Evolutionary conservation across 2,329 filamentous ascomycete genomes (phyloP).

Genomic region (Epichloe sylvatica): DNA sequence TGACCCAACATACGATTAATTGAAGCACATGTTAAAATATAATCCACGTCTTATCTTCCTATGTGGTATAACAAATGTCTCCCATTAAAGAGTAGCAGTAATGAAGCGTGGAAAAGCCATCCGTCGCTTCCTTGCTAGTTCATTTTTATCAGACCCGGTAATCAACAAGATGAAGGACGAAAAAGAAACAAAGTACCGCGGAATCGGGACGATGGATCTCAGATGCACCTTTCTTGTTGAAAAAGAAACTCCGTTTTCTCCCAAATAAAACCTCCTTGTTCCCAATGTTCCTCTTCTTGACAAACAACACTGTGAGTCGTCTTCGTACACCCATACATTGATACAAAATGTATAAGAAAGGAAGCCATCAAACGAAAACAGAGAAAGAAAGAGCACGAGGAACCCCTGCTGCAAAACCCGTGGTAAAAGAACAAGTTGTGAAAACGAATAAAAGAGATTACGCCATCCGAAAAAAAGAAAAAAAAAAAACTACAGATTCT

Average conservation of each 20-base stretch:
- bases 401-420: not conserved
- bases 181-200: not conserved
- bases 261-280: not conserved
- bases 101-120: not conserved
- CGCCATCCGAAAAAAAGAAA: no score
- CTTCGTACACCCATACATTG: constrained; percentile 1
- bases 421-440: not conserved
- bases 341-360: not conserved
- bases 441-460: not conserved
- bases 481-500: not conserved
- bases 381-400: not conserved
- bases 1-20: no score
- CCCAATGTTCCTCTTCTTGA: not conserved
- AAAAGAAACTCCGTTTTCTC: not conserved
- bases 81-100: constrained; percentile 2
- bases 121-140: no score
- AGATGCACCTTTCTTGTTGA: not conserved
- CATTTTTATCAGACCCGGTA: not conserved
- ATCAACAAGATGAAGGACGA: not conserved
- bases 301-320: not conserved
- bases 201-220: not conserved
- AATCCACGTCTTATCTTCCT: no score
- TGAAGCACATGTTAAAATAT: no score
- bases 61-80: not conserved
- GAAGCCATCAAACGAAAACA: not conserved